Percentiles rank a stretch among this genome's conserved stretches.
Conservation (phyloP, 2,329 filamentous ascomycete species). For the Hypoxylon sp. region DNA sequence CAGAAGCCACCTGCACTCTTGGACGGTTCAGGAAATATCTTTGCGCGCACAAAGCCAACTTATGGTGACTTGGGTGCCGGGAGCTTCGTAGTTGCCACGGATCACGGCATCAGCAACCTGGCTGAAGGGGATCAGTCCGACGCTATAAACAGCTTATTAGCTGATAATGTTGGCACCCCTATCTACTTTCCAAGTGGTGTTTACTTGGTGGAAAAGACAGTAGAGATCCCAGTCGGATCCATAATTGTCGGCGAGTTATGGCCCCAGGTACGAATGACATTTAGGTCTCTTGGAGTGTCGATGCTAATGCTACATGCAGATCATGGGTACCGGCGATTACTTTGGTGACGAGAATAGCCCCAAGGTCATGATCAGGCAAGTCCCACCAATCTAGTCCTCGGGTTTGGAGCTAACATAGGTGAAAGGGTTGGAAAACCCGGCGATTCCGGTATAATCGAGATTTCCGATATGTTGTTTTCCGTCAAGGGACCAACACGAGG, state of each 20-base stretch:
- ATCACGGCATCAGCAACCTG: constrained; percentile 43
- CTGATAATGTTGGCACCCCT: neutral
- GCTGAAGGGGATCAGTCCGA: constrained; percentile 41
- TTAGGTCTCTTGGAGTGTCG: no score
- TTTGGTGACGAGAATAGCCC: constrained; percentile 70
- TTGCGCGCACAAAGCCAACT: constrained; percentile 43
- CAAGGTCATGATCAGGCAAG: constrained; percentile 69
- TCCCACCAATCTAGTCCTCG: no score
- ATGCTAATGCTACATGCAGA: no score
- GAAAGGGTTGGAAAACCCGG: constrained; percentile 70
- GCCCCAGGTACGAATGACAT: no score
- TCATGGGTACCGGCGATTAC: constrained; percentile 65
- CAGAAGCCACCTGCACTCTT: constrained; percentile 21
- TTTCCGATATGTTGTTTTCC: constrained; percentile 73
- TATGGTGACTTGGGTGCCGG: constrained; percentile 37
- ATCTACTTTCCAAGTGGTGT: constrained; percentile 39
- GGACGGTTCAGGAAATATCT: constrained; percentile 34
- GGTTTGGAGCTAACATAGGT: no score
- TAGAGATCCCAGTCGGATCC: no score
- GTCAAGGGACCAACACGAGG: constrained; percentile 72
- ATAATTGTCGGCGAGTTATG: no score
- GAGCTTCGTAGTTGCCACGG: constrained; percentile 14
- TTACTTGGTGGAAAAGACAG: constrained; percentile 34
- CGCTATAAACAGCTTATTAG: constrained; percentile 37
- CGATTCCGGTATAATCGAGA: constrained; percentile 71